Evolutionary conservation across 768 basidiomycete genomes (phyloP), one percentile per base, ranked within the genome.

Genomic region (Mycena venus): DNA sequence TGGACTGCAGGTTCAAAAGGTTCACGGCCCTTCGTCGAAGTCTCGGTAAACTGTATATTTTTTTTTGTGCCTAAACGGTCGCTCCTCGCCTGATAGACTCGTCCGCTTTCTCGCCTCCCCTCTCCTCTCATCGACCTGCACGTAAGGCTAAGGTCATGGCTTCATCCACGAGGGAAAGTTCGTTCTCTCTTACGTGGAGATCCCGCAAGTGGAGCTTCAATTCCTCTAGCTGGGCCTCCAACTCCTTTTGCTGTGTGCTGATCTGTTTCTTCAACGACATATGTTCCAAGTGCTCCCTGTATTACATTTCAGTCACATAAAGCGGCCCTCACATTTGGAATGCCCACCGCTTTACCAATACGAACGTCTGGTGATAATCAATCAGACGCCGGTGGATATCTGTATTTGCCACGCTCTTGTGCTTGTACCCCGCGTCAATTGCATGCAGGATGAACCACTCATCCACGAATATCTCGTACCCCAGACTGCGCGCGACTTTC

Each of bases 381-480:
- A 66, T 51, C 44, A 66, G 44, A 66, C 27, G 23, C 44, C 23
- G 4, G 64, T 66, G 64, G 64, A 66, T 66, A 63, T 63, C 44
- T 31, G 62, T 47, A 49, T 27, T 23, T 44, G 64, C 36, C 44
- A 51, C 62, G 27, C 40, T 44, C 62, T 63, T 36, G 49, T 66
- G 64, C 31, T n/a, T 40, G 32, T 66, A 66, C 31, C 64, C 49
- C 29, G 49, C 49, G 51, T 66, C 49, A n/a, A 66, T 55, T n/a
- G 49, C 64, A 49, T 51, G 64, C 49, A n/a, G 42, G 27, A 51
- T 55, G 32, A 66, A 55, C 44, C 49, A 36, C 64, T 49, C 44
- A 40, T 66, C 64, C 64, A 51, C 27, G 25, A 66, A 66, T 36
- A 66, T 36, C 51, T 66, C 49, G 49, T 66, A 53, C 51, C 64